Evolutionary conservation across 768 basidiomycete genomes (phyloP), one percentile per base, ranked within the genome.

Genomic region (Plicaturopsis crispa): DNA sequence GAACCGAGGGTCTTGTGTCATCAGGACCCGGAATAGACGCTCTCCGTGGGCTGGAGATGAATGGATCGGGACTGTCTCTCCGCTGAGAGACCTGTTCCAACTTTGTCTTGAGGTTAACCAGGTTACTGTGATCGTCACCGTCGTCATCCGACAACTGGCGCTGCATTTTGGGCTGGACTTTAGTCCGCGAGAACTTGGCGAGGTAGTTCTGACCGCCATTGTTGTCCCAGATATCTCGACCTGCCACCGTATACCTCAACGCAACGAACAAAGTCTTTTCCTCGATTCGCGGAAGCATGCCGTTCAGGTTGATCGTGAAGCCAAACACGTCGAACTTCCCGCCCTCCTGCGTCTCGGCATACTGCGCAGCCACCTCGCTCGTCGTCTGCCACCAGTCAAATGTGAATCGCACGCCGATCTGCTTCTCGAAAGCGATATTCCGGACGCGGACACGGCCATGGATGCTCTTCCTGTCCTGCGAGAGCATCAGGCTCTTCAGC

Each of bases 341-440:
- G 21, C 46, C 54, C 32, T 47, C 48, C 16, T 65, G 44, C 24
- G 67, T 55, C 40, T 73, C 69, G 14, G 62, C 59, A 55, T 87
- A 83, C 35, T 73, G 77, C 18, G 81, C 93, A 1, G 80, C 75
- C 41, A 96, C 87, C 59, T 98, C 94, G 57, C 83, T 86, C 42
- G 89, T 93, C 33, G 94, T 99, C 59, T 91, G 89, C 94, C 94
- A 98, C 48, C 69, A 72, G 55, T 98, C 94, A 49, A 93, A 74
- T 1, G 94, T 97, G 60, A 96, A 98, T 20, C 94, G 78, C 18
- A 91, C 76, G 6, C 80, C 84, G 37, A 98, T 71, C 69, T 76
- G 75, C 63, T 97, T 98, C 50, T 84, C 70, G 61, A 79, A 98
- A 5, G 89, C 78, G 35, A 97, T 54, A 56, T 98, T 97, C 50